A percentile compares a stretch with the other conserved stretches of the same genome.
These are phyloP conservation scores for Poa pratensis DNA, from an alignment of 176 grass and related monocot genomes.

Conservation along the genomic window DNA sequence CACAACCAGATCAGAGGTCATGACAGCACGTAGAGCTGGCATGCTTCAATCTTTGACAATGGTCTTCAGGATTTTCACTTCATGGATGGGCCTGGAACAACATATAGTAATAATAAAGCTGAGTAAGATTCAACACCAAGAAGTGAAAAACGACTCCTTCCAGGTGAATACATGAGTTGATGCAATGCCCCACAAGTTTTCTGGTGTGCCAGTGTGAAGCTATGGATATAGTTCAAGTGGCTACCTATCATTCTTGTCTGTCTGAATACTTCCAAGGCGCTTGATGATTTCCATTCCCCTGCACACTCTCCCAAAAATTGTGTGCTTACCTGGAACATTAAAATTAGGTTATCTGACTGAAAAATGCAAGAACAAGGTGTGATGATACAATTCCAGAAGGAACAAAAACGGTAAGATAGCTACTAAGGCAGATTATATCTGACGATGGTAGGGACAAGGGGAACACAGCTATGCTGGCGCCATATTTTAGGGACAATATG, in stretches of 20 bases:
- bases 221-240: neutral
- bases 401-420: neutral
- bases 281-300: slow-evolving; percentile 93
- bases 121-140: neutral
- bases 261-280: slow-evolving; percentile 92
- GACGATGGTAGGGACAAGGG: neutral
- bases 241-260: slow-evolving; percentile 89
- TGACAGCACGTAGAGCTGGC: neutral
- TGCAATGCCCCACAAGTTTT: neutral
- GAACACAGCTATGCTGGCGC: neutral
- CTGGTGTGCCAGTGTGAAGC: neutral
- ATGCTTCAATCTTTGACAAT: slow-evolving; percentile 79
- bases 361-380: neutral
- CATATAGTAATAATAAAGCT: neutral
- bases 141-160: neutral
- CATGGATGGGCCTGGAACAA: slow-evolving; percentile 82
- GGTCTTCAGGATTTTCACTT: slow-evolving; percentile 85
- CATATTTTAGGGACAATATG: neutral
- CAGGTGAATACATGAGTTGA: neutral
- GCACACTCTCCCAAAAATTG: slow-evolving; percentile 91
- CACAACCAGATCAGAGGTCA: neutral
- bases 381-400: neutral
- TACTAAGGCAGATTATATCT: neutral
- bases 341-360: slow-evolving; percentile 5
- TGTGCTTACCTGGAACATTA: slow-evolving; percentile 82